These are phyloP conservation scores for Penicillium roqueforti DNA, from an alignment of 495 filamentous ascomycete genomes.

Conservation along the genomic window DNA sequence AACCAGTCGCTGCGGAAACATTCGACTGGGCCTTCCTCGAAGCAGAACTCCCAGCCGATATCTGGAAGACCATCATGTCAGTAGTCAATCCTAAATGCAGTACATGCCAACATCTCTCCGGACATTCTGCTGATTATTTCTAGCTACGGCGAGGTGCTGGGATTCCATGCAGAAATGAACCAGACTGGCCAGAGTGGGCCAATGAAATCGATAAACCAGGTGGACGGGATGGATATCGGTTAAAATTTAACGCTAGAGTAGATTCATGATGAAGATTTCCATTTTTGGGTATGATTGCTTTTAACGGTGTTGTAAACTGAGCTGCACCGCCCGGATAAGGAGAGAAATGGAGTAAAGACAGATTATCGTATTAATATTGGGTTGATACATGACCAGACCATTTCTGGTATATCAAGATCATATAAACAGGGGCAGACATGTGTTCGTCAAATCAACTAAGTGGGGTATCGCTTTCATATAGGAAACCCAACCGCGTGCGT, in stretches of 20 bases:
- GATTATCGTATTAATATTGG: constrained; percentile 9
- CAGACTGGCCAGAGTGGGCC: neutral
- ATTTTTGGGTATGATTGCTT: neutral
- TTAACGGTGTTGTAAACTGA: neutral
- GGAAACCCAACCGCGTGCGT: neutral
- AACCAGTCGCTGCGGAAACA: constrained; percentile 87
- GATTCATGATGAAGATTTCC: neutral
- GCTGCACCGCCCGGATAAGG: neutral
- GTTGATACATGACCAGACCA: neutral
- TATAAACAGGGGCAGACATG: neutral
- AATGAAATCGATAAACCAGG: neutral
- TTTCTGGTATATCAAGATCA: neutral
- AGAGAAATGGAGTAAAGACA: too few relatives aligned
- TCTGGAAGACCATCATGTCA: constrained; percentile 99
- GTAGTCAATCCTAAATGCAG: neutral
- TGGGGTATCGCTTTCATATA: constrained; percentile 4
- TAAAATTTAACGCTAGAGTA: neutral
- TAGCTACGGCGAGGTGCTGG: constrained; percentile 97
- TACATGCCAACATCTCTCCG: neutral
- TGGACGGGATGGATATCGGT: constrained; percentile 19
- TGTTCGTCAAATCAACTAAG: constrained; percentile 2
- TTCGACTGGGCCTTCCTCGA: constrained; percentile 99
- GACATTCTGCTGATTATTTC: constrained; percentile 2
- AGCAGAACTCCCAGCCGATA: constrained; percentile 89
- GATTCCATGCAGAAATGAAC: constrained; percentile 69